These are phyloP conservation scores for Pilasporangium apinafurcum DNA, from an alignment of 352 stramenopile genomes.

Conservation along the genomic window DNA sequence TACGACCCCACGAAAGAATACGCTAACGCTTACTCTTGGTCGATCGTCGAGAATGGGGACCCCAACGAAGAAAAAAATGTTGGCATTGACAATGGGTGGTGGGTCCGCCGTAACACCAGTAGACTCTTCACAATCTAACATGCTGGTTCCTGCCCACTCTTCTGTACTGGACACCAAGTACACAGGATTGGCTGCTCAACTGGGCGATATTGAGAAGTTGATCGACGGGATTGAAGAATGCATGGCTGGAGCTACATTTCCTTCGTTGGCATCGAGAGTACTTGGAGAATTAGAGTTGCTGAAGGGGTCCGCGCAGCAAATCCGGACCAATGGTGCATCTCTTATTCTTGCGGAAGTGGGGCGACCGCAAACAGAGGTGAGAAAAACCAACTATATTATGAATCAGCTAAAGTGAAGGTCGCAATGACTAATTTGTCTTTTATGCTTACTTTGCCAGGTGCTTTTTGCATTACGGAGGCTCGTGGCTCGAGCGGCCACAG, in stretches of 20 bases:
- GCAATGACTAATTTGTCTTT: neutral
- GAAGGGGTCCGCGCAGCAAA: constrained; percentile 45
- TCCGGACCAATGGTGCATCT: constrained; percentile 57
- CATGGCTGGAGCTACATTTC: constrained; percentile 27
- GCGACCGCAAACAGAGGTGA: constrained; percentile 30
- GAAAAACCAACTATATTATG: neutral
- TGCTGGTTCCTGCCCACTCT: constrained; percentile 8
- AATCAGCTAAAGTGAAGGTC: neutral
- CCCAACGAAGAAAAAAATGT: constrained; percentile 7
- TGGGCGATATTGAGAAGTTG: constrained; percentile 54
- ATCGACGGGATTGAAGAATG: constrained; percentile 47
- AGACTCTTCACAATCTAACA: constrained; percentile 1
- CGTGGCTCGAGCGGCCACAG: constrained; percentile 33
- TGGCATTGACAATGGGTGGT: constrained; percentile 19
- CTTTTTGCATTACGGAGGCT: constrained; percentile 39
- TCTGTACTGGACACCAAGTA: constrained; percentile 20
- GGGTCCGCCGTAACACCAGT: neutral
- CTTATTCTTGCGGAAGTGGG: constrained; percentile 51
- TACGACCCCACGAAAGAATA: too few species aligned
- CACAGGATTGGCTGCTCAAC: constrained; percentile 26
- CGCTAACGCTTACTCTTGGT: too few species aligned
- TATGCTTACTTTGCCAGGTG: constrained; percentile 9
- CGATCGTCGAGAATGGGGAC: constrained; percentile 8
- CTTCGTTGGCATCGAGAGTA: constrained; percentile 27
- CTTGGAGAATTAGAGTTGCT: constrained; percentile 54